Conservation (phyloP, 495 filamentous ascomycete genomes). For the Daldinia vernicosa region DNA sequence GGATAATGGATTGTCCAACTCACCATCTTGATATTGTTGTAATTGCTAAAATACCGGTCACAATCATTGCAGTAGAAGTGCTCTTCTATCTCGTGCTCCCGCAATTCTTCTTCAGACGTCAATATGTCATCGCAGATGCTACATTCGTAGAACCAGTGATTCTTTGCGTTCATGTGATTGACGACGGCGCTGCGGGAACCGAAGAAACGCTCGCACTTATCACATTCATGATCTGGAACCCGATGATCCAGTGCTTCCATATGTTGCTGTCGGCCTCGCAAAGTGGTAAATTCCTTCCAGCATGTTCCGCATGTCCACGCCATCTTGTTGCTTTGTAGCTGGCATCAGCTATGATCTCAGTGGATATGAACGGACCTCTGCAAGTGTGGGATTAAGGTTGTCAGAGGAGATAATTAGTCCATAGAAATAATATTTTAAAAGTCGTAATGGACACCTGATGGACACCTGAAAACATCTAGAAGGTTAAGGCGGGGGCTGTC, state of each 20-base stretch:
- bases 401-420: not conserved
- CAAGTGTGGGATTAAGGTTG: not conserved
- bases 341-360: not conserved
- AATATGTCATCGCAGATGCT: slow-evolving; percentile 24
- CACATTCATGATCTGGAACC: slow-evolving; percentile 32
- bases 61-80: slow-evolving; percentile 45
- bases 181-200: slow-evolving; percentile 10
- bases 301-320: slow-evolving; percentile 40
- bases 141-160: slow-evolving; percentile 39
- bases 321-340: not conserved
- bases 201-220: slow-evolving; percentile 40
- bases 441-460: not conserved
- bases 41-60: slow-evolving; percentile 31
- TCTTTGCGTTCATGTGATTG: slow-evolving; percentile 40
- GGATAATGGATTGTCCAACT: not conserved
- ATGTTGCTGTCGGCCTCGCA: slow-evolving; percentile 25
- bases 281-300: slow-evolving; percentile 25
- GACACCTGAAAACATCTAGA: not conserved
- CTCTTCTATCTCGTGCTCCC: slow-evolving; percentile 31
- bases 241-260: slow-evolving; percentile 36
- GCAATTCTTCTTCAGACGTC: not conserved
- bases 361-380: not conserved
- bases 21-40: slow-evolving; percentile 47
- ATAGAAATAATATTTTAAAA: not conserved
- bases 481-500: too few species aligned